A percentile compares a stretch with the other conserved stretches of the same genome.
phyloP scores from a whole-genome alignment of 805 yeast genomes.

The Myxozyma lipomycoides region DNA sequence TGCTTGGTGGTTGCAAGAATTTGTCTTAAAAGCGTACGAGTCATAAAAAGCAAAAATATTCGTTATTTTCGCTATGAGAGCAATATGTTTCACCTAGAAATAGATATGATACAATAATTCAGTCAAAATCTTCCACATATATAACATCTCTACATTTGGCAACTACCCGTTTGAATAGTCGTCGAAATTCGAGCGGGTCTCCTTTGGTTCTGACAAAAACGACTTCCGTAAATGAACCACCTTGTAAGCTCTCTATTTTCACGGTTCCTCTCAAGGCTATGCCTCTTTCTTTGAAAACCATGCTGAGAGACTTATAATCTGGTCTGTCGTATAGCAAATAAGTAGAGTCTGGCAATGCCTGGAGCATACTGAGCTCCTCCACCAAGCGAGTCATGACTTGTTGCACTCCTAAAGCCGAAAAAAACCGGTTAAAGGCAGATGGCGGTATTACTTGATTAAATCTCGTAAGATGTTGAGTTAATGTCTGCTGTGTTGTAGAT shows the following conservation, averaged over 20 bases:
- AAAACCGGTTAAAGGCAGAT: constrained; percentile 43
- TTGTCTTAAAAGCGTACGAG: constrained; percentile 39
- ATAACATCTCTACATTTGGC: constrained; percentile 42
- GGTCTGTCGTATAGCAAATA: not conserved
- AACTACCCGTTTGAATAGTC: constrained; percentile 56
- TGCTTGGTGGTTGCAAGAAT: constrained; percentile 62
- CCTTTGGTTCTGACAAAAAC: constrained; percentile 56
- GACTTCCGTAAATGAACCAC: constrained; percentile 42
- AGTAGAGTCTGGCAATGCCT: not conserved
- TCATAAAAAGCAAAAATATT: not conserved
- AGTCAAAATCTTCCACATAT: constrained; percentile 7
- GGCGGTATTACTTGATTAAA: constrained; percentile 37
- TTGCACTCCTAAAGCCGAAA: not conserved
- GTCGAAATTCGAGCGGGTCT: constrained; percentile 73
- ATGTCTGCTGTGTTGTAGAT: constrained; percentile 29
- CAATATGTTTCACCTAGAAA: not conserved
- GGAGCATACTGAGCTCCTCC: not conserved
- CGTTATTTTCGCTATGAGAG: too few species aligned
- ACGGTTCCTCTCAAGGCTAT: not conserved
- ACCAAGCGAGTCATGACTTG: not conserved
- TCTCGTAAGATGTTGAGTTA: constrained; percentile 29
- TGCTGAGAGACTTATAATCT: not conserved
- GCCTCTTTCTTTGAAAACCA: not conserved
- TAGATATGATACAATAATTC: not conserved
- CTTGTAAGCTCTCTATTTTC: constrained; percentile 1